These are phyloP conservation scores for Phytomonas sp. DNA, from an alignment of 208 protist species.

Conservation along the genomic window DNA sequence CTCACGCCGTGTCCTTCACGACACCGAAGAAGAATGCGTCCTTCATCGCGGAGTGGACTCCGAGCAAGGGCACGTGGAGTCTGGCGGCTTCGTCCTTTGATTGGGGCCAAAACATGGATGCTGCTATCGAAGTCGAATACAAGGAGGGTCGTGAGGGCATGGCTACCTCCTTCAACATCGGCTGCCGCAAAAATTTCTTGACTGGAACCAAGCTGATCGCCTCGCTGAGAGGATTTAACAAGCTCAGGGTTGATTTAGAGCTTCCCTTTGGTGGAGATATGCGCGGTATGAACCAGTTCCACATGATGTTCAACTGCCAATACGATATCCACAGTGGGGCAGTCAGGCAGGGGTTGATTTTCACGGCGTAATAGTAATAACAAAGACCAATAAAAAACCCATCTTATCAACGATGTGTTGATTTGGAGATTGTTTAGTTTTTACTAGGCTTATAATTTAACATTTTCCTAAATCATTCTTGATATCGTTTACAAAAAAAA, in stretches of 20 bases:
- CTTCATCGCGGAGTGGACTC: constrained; percentile 54
- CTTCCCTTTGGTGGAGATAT: constrained; percentile 79
- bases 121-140: constrained; percentile 72
- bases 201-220: constrained; percentile 52
- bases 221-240: constrained; percentile 48
- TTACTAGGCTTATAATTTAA: too few species aligned
- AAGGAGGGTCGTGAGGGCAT: constrained; percentile 51
- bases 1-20: constrained; percentile 47
- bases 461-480: too few species aligned
- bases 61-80: constrained; percentile 79
- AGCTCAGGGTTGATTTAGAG: constrained; percentile 53
- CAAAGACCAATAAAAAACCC: too few species aligned
- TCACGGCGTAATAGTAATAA: constrained; percentile 42
- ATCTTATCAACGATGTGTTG: too few species aligned
- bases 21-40: constrained; percentile 52
- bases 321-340: constrained; percentile 73
- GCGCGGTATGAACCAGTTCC: constrained; percentile 60
- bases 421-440: too few species aligned
- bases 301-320: constrained; percentile 51
- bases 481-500: too few species aligned
- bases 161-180: constrained; percentile 60
- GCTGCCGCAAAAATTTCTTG: constrained; percentile 55
- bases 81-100: constrained; percentile 45
- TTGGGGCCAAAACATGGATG: constrained; percentile 64
- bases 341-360: constrained; percentile 70